Conservation (phyloP, 768 basidiomycete genomes). For the Candolleomyces efflorescens region DNA sequence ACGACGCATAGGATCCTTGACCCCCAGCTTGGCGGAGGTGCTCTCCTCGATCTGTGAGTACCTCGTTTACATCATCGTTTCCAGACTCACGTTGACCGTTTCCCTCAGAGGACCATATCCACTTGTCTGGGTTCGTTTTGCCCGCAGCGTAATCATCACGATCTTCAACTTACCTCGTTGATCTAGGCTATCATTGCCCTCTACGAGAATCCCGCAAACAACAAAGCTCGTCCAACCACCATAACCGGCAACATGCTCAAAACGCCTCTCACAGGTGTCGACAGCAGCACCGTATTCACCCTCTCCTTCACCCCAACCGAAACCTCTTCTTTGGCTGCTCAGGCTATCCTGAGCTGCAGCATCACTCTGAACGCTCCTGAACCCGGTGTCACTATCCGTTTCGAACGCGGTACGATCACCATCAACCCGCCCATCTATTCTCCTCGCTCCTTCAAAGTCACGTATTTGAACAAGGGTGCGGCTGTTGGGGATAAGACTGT, state of each 20-base stretch:
- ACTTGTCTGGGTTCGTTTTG: constrained; percentile 61
- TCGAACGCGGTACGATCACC: constrained; percentile 65
- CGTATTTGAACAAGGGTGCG: constrained; percentile 44
- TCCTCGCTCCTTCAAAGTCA: constrained; percentile 61
- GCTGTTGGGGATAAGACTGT: constrained; percentile 27
- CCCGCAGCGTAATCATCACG: too few species aligned
- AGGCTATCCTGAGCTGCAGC: constrained; percentile 70
- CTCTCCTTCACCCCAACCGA: constrained; percentile 55
- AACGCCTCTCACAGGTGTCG: constrained; percentile 74
- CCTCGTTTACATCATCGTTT: background rate
- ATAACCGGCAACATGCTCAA: constrained; percentile 73
- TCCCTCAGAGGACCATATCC: constrained; percentile 71
- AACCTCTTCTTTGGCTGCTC: constrained; percentile 49
- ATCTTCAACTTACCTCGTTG: background rate
- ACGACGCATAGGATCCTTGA: constrained; percentile 73
- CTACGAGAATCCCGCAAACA: constrained; percentile 78
- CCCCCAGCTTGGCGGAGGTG: constrained; percentile 78
- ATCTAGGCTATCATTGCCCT: constrained; percentile 67
- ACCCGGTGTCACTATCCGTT: constrained; percentile 65
- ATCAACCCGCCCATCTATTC: constrained; percentile 64
- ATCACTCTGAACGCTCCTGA: constrained; percentile 46
- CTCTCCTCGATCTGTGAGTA: constrained; percentile 76
- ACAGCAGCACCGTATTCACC: constrained; percentile 70
- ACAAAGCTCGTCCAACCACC: constrained; percentile 47
- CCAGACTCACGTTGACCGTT: background rate